Evolutionary conservation across 768 basidiomycete species (phyloP).

Genomic region (Tricholoma sp.): DNA sequence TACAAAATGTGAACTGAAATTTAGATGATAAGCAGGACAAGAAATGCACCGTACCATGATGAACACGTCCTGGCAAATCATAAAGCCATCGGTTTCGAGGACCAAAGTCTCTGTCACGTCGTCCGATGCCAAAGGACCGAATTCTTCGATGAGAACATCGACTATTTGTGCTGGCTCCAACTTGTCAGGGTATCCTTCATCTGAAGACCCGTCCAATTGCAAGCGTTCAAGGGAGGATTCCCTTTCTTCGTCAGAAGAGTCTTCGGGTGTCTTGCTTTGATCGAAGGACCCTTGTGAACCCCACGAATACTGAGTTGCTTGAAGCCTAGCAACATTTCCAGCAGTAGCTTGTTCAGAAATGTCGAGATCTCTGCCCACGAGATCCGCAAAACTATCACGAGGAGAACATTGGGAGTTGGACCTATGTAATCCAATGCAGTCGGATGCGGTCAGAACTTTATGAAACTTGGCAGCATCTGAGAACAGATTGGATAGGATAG

Average conservation of each 20-base stretch:
- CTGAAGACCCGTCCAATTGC: constrained; percentile 17
- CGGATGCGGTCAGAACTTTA: constrained; percentile 24
- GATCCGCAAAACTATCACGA: constrained; percentile 29
- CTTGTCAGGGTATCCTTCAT: constrained; percentile 23
- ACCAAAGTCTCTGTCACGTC: constrained; percentile 46
- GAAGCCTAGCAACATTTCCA: constrained; percentile 32
- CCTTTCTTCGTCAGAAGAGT: background rate
- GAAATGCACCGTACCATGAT: constrained; percentile 34
- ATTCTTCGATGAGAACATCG: constrained; percentile 48
- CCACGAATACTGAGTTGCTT: constrained; percentile 29
- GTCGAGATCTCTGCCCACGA: constrained; percentile 38
- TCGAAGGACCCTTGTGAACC: constrained; percentile 11
- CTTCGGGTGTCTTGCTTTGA: constrained; percentile 15
- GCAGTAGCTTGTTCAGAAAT: constrained; percentile 27
- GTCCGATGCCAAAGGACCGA: constrained; percentile 43
- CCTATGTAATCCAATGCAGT: constrained; percentile 16
- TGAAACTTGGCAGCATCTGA: constrained; percentile 33
- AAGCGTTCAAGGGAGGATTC: constrained; percentile 2
- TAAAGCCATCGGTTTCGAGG: constrained; percentile 46
- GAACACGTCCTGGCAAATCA: constrained; percentile 41
- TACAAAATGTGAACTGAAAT: constrained; percentile 14
- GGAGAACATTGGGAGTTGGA: constrained; percentile 14
- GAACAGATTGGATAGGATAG: constrained; percentile 31
- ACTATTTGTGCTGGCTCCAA: constrained; percentile 46
- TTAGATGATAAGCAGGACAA: background rate